Evolutionary conservation across 2,329 filamentous ascomycete species (phyloP).

Genomic region (Sporothrix pseudoabietina): DNA sequence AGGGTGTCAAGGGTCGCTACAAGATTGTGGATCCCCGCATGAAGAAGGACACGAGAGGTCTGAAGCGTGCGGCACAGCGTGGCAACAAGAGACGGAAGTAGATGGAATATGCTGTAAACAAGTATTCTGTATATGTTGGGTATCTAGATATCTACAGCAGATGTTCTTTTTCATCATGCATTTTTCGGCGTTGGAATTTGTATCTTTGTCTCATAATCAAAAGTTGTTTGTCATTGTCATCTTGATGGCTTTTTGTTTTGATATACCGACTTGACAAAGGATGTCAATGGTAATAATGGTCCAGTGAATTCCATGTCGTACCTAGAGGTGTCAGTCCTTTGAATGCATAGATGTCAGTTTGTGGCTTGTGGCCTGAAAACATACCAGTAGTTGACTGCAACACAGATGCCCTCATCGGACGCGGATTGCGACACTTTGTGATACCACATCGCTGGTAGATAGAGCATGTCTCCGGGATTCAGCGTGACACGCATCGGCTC

Average conservation of each 20-base stretch:
- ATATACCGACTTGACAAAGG: slow-evolving; percentile 53
- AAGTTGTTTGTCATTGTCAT: neutral
- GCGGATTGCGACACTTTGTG: slow-evolving; percentile 78
- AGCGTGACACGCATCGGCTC: slow-evolving; percentile 68
- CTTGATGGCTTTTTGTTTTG: slow-evolving; percentile 13
- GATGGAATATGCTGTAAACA: neutral
- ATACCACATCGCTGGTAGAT: slow-evolving; percentile 81
- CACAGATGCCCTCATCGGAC: slow-evolving; percentile 68
- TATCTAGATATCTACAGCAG: slow-evolving; percentile 15
- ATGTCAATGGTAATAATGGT: slow-evolving; percentile 63
- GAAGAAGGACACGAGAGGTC: slow-evolving; percentile 92
- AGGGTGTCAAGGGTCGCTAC: slow-evolving; percentile 92
- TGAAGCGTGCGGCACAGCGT: slow-evolving; percentile 77
- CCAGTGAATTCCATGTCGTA: slow-evolving; percentile 80
- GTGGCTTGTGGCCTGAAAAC: neutral
- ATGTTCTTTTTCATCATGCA: slow-evolving; percentile 13
- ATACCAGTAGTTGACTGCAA: slow-evolving; percentile 81
- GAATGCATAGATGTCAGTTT: neutral
- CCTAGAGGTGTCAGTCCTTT: slow-evolving; percentile 47
- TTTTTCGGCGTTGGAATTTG: slow-evolving; percentile 24
- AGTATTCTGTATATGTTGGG: neutral
- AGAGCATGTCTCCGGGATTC: slow-evolving; percentile 75
- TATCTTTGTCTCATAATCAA: slow-evolving; percentile 20
- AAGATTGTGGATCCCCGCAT: slow-evolving; percentile 94
- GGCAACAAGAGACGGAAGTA: slow-evolving; percentile 44